Evolutionary conservation across 2,329 filamentous ascomycete genomes (phyloP).

Genomic region (Ambrosiella beaveri): DNA sequence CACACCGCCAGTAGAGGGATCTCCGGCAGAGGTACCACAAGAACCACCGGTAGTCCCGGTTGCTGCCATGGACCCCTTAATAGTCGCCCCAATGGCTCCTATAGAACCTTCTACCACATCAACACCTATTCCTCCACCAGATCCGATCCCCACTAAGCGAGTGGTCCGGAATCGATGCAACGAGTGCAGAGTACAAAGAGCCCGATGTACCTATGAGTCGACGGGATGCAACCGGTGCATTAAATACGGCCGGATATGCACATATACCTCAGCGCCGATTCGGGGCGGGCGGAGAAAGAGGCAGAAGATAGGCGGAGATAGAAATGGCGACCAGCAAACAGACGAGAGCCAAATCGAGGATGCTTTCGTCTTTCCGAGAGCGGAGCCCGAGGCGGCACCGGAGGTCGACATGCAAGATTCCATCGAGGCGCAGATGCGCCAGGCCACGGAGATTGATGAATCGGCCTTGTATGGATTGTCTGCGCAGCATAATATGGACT

Average conservation of each 20-base stretch:
- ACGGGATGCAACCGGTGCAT: conserved; percentile 25
- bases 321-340: neutral
- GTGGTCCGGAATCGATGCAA: conserved; percentile 12
- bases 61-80: neutral
- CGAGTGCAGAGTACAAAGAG: conserved; percentile 21
- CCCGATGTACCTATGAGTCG: conserved; percentile 26
- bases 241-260: conserved; percentile 19
- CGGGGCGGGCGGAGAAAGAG: neutral
- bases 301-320: neutral
- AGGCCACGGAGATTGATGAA: neutral
- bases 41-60: neutral
- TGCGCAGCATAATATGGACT: neutral
- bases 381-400: neutral
- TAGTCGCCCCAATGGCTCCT: neutral
- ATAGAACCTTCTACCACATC: neutral
- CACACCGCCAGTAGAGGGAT: neutral
- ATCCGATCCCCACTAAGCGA: neutral
- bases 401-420: neutral
- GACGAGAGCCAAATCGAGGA: neutral
- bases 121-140: neutral
- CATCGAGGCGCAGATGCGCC: neutral
- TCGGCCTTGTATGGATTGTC: neutral
- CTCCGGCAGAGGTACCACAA: neutral
- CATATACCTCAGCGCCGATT: conserved; percentile 19
- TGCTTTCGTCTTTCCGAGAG: neutral